A percentile compares a stretch with the other conserved stretches of the same genome.
These are phyloP conservation scores for Hypomyces rosellus DNA, from an alignment of 2,329 filamentous ascomycete genomes.

Conservation along the genomic window DNA sequence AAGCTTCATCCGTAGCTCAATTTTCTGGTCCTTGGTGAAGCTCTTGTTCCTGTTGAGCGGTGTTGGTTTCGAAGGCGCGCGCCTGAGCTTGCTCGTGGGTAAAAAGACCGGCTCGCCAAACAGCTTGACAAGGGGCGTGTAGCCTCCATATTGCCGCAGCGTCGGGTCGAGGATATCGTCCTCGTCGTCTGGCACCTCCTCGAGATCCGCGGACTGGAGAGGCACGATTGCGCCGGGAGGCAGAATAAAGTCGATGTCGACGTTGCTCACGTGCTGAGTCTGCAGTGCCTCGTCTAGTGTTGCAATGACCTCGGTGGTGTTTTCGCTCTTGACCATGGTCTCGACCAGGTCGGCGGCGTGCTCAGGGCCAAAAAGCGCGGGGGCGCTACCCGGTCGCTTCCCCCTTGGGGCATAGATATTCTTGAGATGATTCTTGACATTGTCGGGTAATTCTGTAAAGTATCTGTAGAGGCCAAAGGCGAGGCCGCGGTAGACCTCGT, in stretches of 20 bases:
- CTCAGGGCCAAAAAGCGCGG: conserved; percentile 76
- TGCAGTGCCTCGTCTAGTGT: conserved; percentile 71
- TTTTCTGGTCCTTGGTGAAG: conserved; percentile 75
- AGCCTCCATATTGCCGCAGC: conserved; percentile 66
- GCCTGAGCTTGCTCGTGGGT: conserved; percentile 75
- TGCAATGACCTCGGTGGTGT: conserved; percentile 63
- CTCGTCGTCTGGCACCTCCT: conserved; percentile 55
- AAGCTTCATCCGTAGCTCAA: conserved; percentile 80
- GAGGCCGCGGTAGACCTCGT: conserved; percentile 84
- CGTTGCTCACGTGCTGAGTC: conserved; percentile 74
- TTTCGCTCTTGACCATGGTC: conserved; percentile 76
- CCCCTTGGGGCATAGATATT: conserved; percentile 49
- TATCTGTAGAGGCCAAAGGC: conserved; percentile 93
- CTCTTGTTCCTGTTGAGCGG: conserved; percentile 70
- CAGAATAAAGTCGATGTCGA: conserved; percentile 82
- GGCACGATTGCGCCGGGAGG: conserved; percentile 71
- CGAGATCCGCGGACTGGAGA: conserved; percentile 51
- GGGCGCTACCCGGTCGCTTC: conserved; percentile 56
- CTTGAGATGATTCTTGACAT: conserved; percentile 66
- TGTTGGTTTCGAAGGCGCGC: conserved; percentile 81
- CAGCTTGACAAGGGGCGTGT: conserved; percentile 67
- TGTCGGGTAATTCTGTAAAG: conserved; percentile 76
- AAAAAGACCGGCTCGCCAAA: conserved; percentile 82
- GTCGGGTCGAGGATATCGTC: conserved; percentile 61
- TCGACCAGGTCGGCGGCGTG: conserved; percentile 89